These are phyloP conservation scores for Furcasterigmium furcatum DNA, from an alignment of 2,329 filamentous ascomycete species.

Conservation along the genomic window DNA sequence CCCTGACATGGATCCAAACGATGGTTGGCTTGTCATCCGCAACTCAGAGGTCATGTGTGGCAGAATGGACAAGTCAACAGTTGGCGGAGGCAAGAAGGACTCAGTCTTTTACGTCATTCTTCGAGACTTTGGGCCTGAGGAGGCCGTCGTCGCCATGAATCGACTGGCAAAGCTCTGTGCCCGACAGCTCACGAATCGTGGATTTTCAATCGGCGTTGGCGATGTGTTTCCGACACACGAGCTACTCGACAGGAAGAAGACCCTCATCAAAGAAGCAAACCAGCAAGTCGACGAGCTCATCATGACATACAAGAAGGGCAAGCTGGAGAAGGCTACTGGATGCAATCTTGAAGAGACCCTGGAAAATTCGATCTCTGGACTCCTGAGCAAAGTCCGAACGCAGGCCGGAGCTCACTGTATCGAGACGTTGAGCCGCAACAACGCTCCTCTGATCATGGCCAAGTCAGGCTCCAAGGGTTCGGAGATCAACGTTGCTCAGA, in stretches of 20 bases:
- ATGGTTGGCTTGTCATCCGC: conserved; percentile 87
- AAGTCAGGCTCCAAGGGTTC: conserved; percentile 96
- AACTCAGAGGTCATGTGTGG: conserved; percentile 99
- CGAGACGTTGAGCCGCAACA: conserved; percentile 82
- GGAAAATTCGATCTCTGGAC: conserved; percentile 86
- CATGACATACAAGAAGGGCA: conserved; percentile 72
- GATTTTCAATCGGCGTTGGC: conserved; percentile 93
- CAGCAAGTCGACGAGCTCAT: conserved; percentile 80
- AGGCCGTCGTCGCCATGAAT: conserved; percentile 90
- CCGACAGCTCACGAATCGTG: conserved; percentile 81
- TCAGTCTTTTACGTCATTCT: conserved; percentile 97
- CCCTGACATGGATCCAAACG: conserved; percentile 78
- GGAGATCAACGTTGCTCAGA: conserved; percentile 97
- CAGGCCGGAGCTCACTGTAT: conserved; percentile 91
- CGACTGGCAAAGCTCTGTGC: conserved; percentile 87
- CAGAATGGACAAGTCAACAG: conserved; percentile 94
- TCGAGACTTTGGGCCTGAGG: conserved; percentile 87
- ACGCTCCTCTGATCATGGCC: conserved; percentile 94
- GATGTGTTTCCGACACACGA: conserved; percentile 83
- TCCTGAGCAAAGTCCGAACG: conserved; percentile 87
- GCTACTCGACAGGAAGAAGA: conserved; percentile 70
- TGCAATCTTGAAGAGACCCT: conserved; percentile 90
- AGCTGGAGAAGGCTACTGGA: conserved; percentile 80
- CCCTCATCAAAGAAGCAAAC: conserved; percentile 76
- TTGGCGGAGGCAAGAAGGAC: conserved; percentile 97